Percentiles rank a stretch among this genome's conserved stretches.
These are phyloP conservation scores for Leucoagaricus sp. DNA, from an alignment of 1,284 basidiomycete species.

Conservation along the genomic window DNA sequence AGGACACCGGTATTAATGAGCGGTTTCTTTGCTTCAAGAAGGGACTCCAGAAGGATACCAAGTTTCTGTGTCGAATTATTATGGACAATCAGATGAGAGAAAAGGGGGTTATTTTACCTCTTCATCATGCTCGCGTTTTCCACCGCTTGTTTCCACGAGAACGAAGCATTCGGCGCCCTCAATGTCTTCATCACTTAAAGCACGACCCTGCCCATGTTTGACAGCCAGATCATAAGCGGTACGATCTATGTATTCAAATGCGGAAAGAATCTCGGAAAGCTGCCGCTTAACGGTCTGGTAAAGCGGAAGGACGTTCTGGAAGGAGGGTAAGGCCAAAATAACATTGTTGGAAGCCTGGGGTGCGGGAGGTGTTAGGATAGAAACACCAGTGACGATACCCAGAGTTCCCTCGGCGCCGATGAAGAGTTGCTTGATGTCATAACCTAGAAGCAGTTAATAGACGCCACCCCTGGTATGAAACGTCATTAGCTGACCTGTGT, in stretches of 20 bases:
- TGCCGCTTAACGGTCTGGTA: conserved; percentile 71
- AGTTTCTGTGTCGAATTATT: conserved; percentile 71
- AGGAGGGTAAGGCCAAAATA: conserved; percentile 74
- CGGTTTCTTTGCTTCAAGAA: conserved; percentile 75
- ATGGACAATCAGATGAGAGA: not conserved
- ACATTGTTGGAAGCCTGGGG: conserved; percentile 83
- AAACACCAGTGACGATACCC: conserved; percentile 94
- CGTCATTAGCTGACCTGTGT: conserved; percentile 71
- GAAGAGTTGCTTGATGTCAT: conserved; percentile 98
- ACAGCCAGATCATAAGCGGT: conserved; percentile 86
- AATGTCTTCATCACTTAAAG: conserved; percentile 67
- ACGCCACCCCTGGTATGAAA: not conserved
- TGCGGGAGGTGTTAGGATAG: conserved; percentile 91
- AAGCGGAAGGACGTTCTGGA: conserved; percentile 73
- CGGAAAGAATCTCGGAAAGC: conserved; percentile 94
- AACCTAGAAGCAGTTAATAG: conserved; percentile 57
- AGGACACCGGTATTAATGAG: conserved; percentile 91
- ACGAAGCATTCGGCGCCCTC: conserved; percentile 88
- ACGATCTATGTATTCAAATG: conserved; percentile 96
- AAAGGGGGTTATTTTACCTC: conserved; percentile 57
- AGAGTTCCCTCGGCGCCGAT: conserved; percentile 98
- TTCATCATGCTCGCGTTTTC: conserved; percentile 92
- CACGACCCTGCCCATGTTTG: conserved; percentile 71
- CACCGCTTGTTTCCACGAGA: conserved; percentile 93
- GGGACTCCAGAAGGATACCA: conserved; percentile 73